Evolutionary conservation across 2,329 filamentous ascomycete genomes (phyloP), one percentile per base, ranked within the genome.

Genomic region (Fusarium sp.): DNA sequence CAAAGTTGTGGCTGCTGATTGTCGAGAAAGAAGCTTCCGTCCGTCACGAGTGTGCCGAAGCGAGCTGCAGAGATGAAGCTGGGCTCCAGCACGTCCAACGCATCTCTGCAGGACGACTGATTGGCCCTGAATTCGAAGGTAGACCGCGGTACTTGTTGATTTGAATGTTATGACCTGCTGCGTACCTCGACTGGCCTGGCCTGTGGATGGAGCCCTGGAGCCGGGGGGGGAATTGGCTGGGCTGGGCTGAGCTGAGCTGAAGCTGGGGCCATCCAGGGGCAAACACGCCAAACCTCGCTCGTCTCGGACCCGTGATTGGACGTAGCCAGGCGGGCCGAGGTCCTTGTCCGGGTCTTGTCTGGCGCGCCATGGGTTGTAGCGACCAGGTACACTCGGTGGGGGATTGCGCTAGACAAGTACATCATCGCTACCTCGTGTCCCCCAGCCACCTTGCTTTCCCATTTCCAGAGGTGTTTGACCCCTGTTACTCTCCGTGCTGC

Each of bases 191-290:
- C 43, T 27, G 24, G 24, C 24, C 24, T 27, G 43, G 20, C 43
- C 43, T 45, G 43, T 45, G 43, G 22, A 48, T 48, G 43, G 43
- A 48, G 45, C 22, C 45, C 45, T 50, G 24, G 45, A n/a, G 24
- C 45, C 16, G 45, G 48, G 48, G 48, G 24, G 48, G 2, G 43
- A 37, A 50, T 18, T 39, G 54, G 66, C 66, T 68, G 66, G 61
- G 60, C 61, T 68, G 66, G 56, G 60, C 61, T 69, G 50, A 57
- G 60, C 59, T 65, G 65, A 73, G 67, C 70, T 72, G 67, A 71
- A 65, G 63, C 63, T 65, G 63, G 60, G 65, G 41, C 69, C 63
- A 68, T 74, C 72, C 72, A 74, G 58, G 72, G 71, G 72, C 73
- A 74, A 71, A 68, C 62, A 65, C 63, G 63, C 63, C 50, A 65